These are phyloP conservation scores for Podosphaera aphanis DNA, from an alignment of 2,329 filamentous ascomycete genomes.

Conservation along the genomic window DNA sequence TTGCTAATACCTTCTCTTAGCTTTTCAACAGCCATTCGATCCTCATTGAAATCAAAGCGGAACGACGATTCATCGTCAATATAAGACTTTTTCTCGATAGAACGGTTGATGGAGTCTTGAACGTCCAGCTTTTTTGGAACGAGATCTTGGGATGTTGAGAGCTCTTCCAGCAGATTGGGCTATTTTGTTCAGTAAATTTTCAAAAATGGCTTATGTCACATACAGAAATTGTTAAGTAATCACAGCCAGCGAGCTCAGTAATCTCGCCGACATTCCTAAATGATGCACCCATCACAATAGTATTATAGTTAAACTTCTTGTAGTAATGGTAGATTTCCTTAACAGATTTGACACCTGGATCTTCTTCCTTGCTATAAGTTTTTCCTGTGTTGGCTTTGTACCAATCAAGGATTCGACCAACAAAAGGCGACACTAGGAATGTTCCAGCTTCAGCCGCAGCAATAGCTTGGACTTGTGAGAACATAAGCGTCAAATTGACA, in stretches of 20 bases:
- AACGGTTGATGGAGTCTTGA: conserved; percentile 34
- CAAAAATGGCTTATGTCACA: conserved; percentile 17
- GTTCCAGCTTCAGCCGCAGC: conserved; percentile 84
- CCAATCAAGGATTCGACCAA: conserved; percentile 98
- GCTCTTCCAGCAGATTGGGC: conserved; percentile 79
- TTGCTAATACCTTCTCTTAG: conserved; percentile 97
- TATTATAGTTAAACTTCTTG: conserved; percentile 99
- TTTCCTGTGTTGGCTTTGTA: conserved; percentile 93
- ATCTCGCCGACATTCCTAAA: conserved; percentile 95
- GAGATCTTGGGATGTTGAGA: conserved; percentile 57
- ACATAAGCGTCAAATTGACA: conserved; percentile 97
- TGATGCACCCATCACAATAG: conserved; percentile 97
- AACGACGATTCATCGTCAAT: conserved; percentile 72
- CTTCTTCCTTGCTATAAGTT: conserved; percentile 70
- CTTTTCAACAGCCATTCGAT: conserved; percentile 98
- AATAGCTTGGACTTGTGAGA: conserved; percentile 85
- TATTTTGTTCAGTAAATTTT: conserved; percentile 1
- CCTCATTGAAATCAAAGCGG: conserved; percentile 99
- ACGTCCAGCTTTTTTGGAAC: conserved; percentile 89
- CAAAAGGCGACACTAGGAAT: conserved; percentile 97
- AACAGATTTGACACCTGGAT: conserved; percentile 90
- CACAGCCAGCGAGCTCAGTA: conserved; percentile 90
- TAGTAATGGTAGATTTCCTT: conserved; percentile 98
- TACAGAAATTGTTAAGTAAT: conserved; percentile 95
- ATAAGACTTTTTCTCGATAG: conserved; percentile 77